Evolutionary conservation across 2,329 filamentous ascomycete species (phyloP), one percentile per base, ranked within the genome.

Genomic region (Sclerotinia sclerotiorum): DNA sequence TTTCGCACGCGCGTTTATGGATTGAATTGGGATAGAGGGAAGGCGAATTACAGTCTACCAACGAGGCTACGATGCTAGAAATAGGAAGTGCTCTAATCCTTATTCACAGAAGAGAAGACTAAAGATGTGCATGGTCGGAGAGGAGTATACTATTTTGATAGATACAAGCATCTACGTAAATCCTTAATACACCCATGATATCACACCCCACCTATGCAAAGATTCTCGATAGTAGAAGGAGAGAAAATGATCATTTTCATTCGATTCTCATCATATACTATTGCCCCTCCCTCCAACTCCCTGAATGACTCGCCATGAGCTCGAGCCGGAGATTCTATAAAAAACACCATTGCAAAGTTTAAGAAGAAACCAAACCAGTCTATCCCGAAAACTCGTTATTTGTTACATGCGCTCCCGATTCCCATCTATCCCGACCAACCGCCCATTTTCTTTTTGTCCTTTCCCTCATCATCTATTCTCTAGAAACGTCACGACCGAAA

Each of bases 401-500:
- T 65, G 48, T 67, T 67, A 49, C 63, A 57, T 51, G 49, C 51
- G 52, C 67, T 51, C 60, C 67, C 48, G 48, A 46, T 68, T 55
- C 55, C 66, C 54, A n/a, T 65, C 68, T 57, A 21, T 62, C 60
- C 60, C 46, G 46, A 51, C 57, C 49, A 63, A 13, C 57, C 65
- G 13, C 4, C n/a, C 56, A 64, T 63, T 52, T 52, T 32, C 44
- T 46, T 44, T 48, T 51, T 35, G 35, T 11, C 21, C 15, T 27
- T 57, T 46, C 60, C 29, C 24, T 60, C n/a, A 15, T 29, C 24
- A 17, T 72, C 79, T 88, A 94, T 82, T 94, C 92, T 76, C 92
- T 87, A 56, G 92, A 94, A 64, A 98, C 92, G 77, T 99, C 95
- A 79, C 95, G 93, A 71, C 95, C 95, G 78, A 99, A 99, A 70